A percentile compares a stretch with the other conserved stretches of the same genome.
Conservation (phyloP, 169 alveolate genomes). For the Plasmodium reichenowi region DNA sequence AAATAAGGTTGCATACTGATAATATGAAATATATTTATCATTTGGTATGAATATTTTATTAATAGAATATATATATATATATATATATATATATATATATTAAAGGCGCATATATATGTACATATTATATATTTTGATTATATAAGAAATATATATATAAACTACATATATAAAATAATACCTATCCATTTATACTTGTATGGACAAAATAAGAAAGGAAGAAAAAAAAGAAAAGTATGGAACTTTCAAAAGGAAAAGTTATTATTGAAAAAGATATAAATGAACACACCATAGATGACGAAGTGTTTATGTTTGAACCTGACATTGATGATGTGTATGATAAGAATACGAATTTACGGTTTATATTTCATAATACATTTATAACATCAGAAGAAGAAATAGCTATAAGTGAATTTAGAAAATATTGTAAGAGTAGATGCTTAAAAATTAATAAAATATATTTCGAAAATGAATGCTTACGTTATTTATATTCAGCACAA, state of each 20-base stretch:
- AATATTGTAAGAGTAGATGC: constrained; percentile 60
- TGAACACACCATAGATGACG: constrained; percentile 75
- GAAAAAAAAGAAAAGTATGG: constrained; percentile 7
- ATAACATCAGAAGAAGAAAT: constrained; percentile 78
- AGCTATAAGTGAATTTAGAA: constrained; percentile 76
- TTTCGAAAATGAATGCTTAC: constrained; percentile 78
- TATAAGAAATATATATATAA: too few species aligned
- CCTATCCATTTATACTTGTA: too few species aligned
- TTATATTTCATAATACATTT: constrained; percentile 78
- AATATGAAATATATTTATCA: too few species aligned
- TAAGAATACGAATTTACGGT: constrained; percentile 59
- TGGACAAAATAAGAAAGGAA: too few species aligned
- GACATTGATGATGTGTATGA: constrained; percentile 68
- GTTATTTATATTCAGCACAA: constrained; percentile 80
- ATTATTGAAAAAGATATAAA: constrained; percentile 60
- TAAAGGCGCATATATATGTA: too few species aligned
- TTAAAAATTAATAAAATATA: constrained; percentile 56
- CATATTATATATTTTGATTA: too few species aligned
- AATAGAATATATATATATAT: too few species aligned
- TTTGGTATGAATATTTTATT: too few species aligned
- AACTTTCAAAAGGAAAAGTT: constrained; percentile 65
- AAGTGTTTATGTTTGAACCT: constrained; percentile 80
- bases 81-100: too few species aligned
- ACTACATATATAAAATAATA: too few species aligned
- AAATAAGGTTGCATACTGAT: too few species aligned